Evolutionary conservation across 352 stramenopile species (phyloP).

Genomic region (Phytophthora kernoviae): DNA sequence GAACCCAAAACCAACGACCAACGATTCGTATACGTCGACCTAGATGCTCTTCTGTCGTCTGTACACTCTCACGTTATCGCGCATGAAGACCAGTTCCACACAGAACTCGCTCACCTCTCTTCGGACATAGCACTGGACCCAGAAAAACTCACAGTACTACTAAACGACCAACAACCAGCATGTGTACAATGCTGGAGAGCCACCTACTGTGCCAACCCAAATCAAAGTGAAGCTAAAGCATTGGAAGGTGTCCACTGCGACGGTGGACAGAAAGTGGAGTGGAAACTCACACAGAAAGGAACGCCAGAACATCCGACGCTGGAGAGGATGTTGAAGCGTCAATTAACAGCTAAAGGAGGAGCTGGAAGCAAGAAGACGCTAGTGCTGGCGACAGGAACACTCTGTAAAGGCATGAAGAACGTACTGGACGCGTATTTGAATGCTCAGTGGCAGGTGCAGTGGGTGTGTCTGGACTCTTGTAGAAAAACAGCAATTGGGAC

Average conservation of each 20-base stretch:
- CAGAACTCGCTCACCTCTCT: slow-evolving; percentile 14
- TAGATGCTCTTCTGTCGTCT: slow-evolving; percentile 23
- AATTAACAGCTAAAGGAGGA: slow-evolving; percentile 1
- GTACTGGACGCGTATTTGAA: slow-evolving; percentile 26
- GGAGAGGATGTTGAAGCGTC: slow-evolving; percentile 31
- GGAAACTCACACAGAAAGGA: slow-evolving; percentile 34
- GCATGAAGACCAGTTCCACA: slow-evolving; percentile 22
- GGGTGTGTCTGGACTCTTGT: slow-evolving; percentile 21
- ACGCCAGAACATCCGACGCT: slow-evolving; percentile 30
- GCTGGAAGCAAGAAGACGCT: slow-evolving; percentile 10
- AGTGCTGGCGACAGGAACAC: slow-evolving; percentile 17
- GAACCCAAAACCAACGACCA: slow-evolving; percentile 1
- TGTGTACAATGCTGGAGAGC: slow-evolving; percentile 27
- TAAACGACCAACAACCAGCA: slow-evolving; percentile 22
- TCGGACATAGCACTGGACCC: slow-evolving; percentile 21
- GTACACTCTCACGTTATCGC: slow-evolving; percentile 16
- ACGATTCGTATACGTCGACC: slow-evolving; percentile 33
- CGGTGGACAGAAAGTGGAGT: slow-evolving; percentile 9
- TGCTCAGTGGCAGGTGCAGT: slow-evolving; percentile 26
- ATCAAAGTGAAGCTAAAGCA: slow-evolving; percentile 13
- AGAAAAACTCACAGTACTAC: slow-evolving; percentile 19
- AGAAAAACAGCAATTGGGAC: slow-evolving; percentile 14
- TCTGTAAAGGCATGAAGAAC: slow-evolving; percentile 15
- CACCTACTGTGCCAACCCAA: slow-evolving; percentile 28
- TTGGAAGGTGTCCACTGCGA: slow-evolving; percentile 19